Conservation (phyloP, 2,329 filamentous ascomycete species). For the Tolypocladium guangdongense region DNA sequence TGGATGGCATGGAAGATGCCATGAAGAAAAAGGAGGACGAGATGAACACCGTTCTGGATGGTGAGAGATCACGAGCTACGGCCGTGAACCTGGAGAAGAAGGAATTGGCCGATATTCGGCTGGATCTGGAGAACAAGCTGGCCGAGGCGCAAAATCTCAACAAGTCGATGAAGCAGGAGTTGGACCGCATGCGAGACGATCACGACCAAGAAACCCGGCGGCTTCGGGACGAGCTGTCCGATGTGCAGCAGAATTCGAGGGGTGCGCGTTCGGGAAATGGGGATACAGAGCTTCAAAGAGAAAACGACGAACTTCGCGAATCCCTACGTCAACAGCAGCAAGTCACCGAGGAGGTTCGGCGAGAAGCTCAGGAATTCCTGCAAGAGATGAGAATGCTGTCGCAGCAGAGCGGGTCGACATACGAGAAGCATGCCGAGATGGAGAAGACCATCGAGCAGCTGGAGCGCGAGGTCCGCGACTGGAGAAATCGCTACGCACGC, state of each 20-base stretch:
- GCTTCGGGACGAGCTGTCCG: conserved; percentile 36
- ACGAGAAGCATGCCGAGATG: conserved; percentile 73
- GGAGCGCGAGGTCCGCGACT: conserved; percentile 75
- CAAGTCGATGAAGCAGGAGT: conserved; percentile 64
- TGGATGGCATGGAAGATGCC: conserved; percentile 59
- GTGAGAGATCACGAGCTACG: conserved; percentile 42
- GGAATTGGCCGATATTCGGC: conserved; percentile 56
- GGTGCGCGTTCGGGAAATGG: conserved; percentile 16
- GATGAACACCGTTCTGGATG: conserved; percentile 46
- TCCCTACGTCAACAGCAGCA: conserved; percentile 65
- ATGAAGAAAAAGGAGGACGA: conserved; percentile 64
- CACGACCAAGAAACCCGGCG: conserved; percentile 53
- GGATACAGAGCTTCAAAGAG: conserved; percentile 48
- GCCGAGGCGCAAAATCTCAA: conserved; percentile 67
- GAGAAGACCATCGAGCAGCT: conserved; percentile 64
- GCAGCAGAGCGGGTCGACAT: conserved; percentile 63
- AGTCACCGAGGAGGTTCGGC: conserved; percentile 76
- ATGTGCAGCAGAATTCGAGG: conserved; percentile 30
- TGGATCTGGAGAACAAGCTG: conserved; percentile 61
- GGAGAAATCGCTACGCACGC: conserved; percentile 82
- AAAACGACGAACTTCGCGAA: conserved; percentile 58
- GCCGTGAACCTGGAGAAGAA: conserved; percentile 53
- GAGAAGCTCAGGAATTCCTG: conserved; percentile 72
- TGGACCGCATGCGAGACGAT: conserved; percentile 61
- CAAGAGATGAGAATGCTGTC: conserved; percentile 84